phyloP scores from a whole-genome alignment of 2,329 filamentous ascomycete species.

The Coniochaeta sp. region DNA sequence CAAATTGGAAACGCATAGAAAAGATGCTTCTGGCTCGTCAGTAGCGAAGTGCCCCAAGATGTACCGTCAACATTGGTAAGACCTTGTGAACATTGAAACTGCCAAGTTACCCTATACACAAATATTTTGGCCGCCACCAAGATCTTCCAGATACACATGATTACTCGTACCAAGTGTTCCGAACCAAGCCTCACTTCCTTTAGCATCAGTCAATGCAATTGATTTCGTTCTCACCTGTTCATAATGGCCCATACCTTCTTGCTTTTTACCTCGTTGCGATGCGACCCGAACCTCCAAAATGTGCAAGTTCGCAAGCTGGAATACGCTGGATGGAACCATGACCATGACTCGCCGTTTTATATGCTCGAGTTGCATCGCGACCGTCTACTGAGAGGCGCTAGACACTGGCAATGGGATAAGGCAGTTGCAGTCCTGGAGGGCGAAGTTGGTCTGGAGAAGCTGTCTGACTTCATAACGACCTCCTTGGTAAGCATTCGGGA shows the following conservation, averaged over 20 bases:
- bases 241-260: slow-evolving; percentile 36
- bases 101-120: not conserved
- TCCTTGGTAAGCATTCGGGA: slow-evolving; percentile 16
- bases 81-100: no score
- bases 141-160: not conserved
- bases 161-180: not conserved
- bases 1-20: no score
- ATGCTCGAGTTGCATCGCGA: slow-evolving; percentile 74
- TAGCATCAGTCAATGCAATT: not conserved
- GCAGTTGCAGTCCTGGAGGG: slow-evolving; percentile 39
- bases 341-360: slow-evolving; percentile 58
- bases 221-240: not conserved
- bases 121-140: not conserved
- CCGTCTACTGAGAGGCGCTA: slow-evolving; percentile 61
- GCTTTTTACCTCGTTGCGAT: slow-evolving; percentile 66
- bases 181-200: not conserved
- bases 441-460: slow-evolving; percentile 31
- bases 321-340: slow-evolving; percentile 45
- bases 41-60: no score
- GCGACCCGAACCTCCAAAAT: slow-evolving; percentile 51
- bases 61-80: no score
- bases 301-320: slow-evolving; percentile 27
- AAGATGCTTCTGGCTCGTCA: no score
- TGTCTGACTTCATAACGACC: slow-evolving; percentile 30
- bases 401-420: slow-evolving; percentile 45